Conservation (phyloP, 176 grass and related monocot genomes). For the Ampelocalamus luodianensis region DNA sequence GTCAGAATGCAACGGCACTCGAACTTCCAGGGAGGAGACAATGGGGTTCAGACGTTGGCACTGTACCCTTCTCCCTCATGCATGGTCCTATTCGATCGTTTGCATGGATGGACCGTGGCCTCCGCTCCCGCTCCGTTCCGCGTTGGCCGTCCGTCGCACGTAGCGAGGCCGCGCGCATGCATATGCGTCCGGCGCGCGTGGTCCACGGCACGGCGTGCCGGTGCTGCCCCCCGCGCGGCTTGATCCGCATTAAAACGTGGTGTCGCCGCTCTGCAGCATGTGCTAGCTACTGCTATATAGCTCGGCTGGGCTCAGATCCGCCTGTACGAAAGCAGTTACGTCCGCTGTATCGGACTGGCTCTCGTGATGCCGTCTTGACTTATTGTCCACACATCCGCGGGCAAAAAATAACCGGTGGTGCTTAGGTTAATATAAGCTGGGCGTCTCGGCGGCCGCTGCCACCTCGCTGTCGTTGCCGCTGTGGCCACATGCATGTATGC, state of each 20-base stretch:
- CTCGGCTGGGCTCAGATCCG: constrained; percentile 15
- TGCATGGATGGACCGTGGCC: too few species aligned
- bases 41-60: not conserved
- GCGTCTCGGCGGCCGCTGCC: not conserved
- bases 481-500: constrained; percentile 17
- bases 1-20: not conserved
- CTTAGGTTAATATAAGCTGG: not conserved
- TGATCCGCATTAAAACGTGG: not conserved
- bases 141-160: too few species aligned
- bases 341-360: constrained; percentile 33
- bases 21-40: not conserved
- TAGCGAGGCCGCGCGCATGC: too few species aligned
- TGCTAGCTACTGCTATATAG: not conserved
- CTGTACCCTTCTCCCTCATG: not conserved
- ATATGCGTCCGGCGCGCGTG: not conserved
- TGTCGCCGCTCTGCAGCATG: constrained; percentile 17
- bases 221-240: not conserved
- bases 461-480: constrained; percentile 31
- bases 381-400: not conserved
- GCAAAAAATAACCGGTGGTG: not conserved
- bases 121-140: too few species aligned
- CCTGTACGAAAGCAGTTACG: constrained; percentile 14
- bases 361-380: constrained; percentile 51
- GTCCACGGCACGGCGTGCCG: not conserved
- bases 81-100: too few species aligned